Evolutionary conservation across 192 early-diverging fungal species (phyloP).

Genomic region (Rhizophagus sp.): DNA sequence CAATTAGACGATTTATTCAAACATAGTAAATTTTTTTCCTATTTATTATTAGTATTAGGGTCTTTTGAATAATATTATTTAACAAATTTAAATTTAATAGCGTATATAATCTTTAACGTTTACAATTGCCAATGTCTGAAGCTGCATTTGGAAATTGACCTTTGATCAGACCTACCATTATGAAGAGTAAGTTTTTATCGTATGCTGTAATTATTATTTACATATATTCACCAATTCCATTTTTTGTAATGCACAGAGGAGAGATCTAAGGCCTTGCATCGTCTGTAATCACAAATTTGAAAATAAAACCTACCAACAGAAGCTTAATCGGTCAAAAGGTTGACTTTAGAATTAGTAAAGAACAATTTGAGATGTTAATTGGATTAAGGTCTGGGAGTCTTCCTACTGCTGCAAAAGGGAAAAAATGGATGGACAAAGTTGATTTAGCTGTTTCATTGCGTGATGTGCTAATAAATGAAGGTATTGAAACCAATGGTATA

Average conservation of each 20-base stretch:
- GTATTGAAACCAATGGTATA: conserved; percentile 22
- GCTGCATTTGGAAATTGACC: background rate
- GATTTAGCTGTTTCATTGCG: background rate
- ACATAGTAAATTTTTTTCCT: conserved; percentile 16
- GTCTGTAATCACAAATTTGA: background rate
- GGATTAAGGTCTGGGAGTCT: conserved; percentile 26
- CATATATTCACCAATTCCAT: too few relatives aligned
- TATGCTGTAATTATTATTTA: too few relatives aligned
- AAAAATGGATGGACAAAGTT: conserved; percentile 28
- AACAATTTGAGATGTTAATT: conserved; percentile 4
- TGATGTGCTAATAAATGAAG: conserved; percentile 16
- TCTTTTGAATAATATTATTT: background rate
- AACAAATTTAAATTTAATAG: conserved; percentile 14
- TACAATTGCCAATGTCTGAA: conserved; percentile 9
- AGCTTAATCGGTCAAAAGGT: conserved; percentile 20
- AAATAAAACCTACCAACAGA: conserved; percentile 1
- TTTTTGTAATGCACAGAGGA: background rate
- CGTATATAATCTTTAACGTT: conserved; percentile 2
- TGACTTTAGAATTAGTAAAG: conserved; percentile 13
- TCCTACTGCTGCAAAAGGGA: background rate
- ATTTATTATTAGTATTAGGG: background rate
- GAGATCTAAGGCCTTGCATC: conserved; percentile 19
- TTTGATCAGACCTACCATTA: background rate
- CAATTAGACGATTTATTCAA: conserved; percentile 21
- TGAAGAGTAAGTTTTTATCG: conserved; percentile 19